phyloP scores from a whole-genome alignment of 169 alveolate genomes.

The Eimeria acervulina region DNA sequence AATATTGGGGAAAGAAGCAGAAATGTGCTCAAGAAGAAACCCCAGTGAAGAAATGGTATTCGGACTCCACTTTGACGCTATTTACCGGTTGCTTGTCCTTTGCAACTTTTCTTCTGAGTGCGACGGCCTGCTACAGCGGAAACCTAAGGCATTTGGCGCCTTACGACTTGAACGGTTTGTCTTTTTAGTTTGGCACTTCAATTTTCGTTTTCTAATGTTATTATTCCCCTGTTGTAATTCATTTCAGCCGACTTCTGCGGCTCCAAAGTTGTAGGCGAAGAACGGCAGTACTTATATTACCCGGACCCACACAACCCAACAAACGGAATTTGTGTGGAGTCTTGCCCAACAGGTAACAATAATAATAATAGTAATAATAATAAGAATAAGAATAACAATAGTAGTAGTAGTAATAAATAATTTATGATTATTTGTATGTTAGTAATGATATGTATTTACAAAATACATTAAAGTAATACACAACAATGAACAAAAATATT shows the following conservation, averaged over 20 bases:
- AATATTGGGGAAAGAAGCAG: background rate
- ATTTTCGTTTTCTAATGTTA: background rate
- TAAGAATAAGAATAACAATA: too few species aligned
- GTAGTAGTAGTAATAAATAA: too few species aligned
- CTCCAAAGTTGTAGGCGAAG: constrained; percentile 44
- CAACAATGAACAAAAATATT: too few species aligned
- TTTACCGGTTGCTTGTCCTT: constrained; percentile 32
- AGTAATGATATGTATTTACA: too few species aligned
- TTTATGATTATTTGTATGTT: too few species aligned
- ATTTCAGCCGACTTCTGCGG: constrained; percentile 74
- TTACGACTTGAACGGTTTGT: constrained; percentile 73
- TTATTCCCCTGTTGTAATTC: background rate
- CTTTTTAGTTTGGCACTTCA: background rate
- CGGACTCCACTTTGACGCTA: constrained; percentile 6
- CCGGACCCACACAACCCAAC: constrained; percentile 61
- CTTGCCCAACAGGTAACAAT: constrained; percentile 55
- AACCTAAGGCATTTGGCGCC: constrained; percentile 62
- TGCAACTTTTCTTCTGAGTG: constrained; percentile 22
- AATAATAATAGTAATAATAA: too few species aligned
- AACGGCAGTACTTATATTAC: constrained; percentile 52
- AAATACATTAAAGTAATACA: too few species aligned
- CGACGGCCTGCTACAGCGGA: constrained; percentile 63
- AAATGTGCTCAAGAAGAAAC: background rate
- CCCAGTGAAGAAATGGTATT: constrained; percentile 26
- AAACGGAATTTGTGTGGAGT: constrained; percentile 53